These are phyloP conservation scores for Sporothrix mexicana DNA, from an alignment of 2,329 filamentous ascomycete genomes.

Conservation along the genomic window DNA sequence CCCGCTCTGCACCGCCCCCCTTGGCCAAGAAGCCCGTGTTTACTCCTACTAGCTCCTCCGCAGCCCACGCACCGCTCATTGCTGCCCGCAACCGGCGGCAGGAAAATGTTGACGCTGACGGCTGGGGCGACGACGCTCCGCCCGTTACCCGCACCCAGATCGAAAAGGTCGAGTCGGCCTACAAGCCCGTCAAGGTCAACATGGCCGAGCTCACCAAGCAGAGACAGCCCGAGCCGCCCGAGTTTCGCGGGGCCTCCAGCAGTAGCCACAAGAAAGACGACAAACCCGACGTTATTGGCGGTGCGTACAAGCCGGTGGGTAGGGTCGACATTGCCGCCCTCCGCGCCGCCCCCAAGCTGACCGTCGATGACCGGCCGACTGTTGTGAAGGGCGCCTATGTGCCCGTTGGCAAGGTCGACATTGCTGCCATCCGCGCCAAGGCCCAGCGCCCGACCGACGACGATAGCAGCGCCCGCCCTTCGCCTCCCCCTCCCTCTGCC, in stretches of 20 bases:
- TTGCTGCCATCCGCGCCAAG: constrained; percentile 79
- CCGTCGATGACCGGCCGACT: constrained; percentile 78
- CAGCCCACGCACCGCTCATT: constrained; percentile 68
- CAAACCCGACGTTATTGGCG: constrained; percentile 71
- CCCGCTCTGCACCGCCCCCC: constrained; percentile 62
- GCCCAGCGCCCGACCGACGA: constrained; percentile 34
- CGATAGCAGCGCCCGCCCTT: constrained; percentile 19
- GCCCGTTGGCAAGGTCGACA: constrained; percentile 95
- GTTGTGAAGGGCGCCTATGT: constrained; percentile 93
- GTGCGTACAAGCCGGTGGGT: constrained; percentile 89
- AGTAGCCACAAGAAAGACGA: constrained; percentile 53
- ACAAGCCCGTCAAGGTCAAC: constrained; percentile 95
- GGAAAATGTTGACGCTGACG: constrained; percentile 75
- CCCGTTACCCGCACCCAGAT: constrained; percentile 83
- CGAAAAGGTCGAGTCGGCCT: constrained; percentile 90
- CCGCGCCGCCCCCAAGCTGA: constrained; percentile 72
- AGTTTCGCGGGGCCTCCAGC: constrained; percentile 52
- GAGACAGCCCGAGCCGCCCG: constrained; percentile 61
- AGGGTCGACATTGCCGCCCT: constrained; percentile 98
- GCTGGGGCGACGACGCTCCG: constrained; percentile 95
- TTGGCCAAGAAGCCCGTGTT: constrained; percentile 90
- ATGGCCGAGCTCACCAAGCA: constrained; percentile 82
- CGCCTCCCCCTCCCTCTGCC: constrained; percentile 23
- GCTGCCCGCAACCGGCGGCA: constrained; percentile 67
- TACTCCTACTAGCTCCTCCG: constrained; percentile 69